These are phyloP conservation scores for Ogataea nonfermentans DNA, from an alignment of 805 yeast genomes.

Conservation along the genomic window DNA sequence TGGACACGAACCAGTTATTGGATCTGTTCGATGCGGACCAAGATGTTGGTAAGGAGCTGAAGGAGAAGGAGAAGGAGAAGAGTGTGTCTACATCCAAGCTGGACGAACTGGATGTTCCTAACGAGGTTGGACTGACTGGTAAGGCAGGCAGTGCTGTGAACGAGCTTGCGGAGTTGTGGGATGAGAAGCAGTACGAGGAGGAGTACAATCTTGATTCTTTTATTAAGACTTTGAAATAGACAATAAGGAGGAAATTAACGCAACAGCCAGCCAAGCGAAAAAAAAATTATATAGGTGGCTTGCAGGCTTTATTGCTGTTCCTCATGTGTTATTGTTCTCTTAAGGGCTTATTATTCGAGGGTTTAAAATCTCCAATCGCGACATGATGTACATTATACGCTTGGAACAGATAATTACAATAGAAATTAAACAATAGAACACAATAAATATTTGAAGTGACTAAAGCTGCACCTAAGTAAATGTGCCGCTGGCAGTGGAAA, in stretches of 20 bases:
- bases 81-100: constrained; percentile 19
- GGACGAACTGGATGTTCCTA: constrained; percentile 33
- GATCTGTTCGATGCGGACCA: constrained; percentile 84
- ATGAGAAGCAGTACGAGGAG: constrained; percentile 91
- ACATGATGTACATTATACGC: constrained; percentile 2
- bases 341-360: not conserved
- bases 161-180: constrained; percentile 93
- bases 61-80: constrained; percentile 18
- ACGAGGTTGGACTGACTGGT: constrained; percentile 78
- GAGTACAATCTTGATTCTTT: constrained; percentile 93
- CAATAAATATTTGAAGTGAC: constrained; percentile 1
- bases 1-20: constrained; percentile 93
- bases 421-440: constrained; percentile 2
- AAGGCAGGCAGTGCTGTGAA: constrained; percentile 85
- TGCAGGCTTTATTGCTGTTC: not conserved
- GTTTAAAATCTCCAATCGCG: constrained; percentile 9
- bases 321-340: constrained; percentile 4
- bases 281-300: not conserved
- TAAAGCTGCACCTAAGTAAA: constrained; percentile 10
- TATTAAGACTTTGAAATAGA: constrained; percentile 62
- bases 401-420: not conserved
- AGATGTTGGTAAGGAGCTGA: constrained; percentile 23
- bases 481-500: constrained; percentile 11
- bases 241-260: not conserved
- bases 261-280: constrained; percentile 5